Evolutionary conservation across 805 yeast species (phyloP), one percentile per base, ranked within the genome.

Genomic region (Yarrowia sp.): DNA sequence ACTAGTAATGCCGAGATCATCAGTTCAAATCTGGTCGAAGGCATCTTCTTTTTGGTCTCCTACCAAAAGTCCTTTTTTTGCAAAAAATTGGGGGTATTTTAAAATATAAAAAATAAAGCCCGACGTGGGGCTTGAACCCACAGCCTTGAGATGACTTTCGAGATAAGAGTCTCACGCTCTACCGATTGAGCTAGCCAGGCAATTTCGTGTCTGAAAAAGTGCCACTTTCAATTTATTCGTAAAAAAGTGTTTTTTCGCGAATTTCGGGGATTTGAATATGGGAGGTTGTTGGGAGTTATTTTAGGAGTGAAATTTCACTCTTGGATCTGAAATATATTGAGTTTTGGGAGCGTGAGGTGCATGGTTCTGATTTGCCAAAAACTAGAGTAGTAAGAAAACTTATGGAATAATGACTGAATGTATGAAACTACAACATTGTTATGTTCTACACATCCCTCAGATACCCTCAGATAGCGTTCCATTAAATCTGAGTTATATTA

Each of bases 61-160:
- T 22, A 6, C 11, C 1, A 4, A 4, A 9, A 9, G 3, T n/a
- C 3, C 4, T 47, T 47, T 33, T 47, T 10, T 5, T 6, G 1
- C 5, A 45, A 47, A 47, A 47, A 17, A 41, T 1, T 15, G 3
- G 14, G 1, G 1, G 18, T n/a, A 28, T 13, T 6, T 11, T 10
- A 4, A 32, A 45, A 17, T 15, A 15, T 15, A 15, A 15, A 35
- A 33, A 48, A 35, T 13, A 2, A 35, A 48, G 55, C 55, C 55
- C 55, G 55, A 48, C 55, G 55, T 48, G 55, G 55, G 55, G 55
- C 55, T 48, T 48, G 55, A 48, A 48, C 55, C 55, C 55, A 48
- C 55, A 48, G 55, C 55, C 55, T 48, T 48, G 55, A 48, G 55
- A 48, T 48, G 10, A 18, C 55, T 15, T 48, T 17, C 2, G 41